These are phyloP conservation scores for Populus hybrid DNA, from an alignment of 441 rosid genomes.

Conservation along the genomic window DNA sequence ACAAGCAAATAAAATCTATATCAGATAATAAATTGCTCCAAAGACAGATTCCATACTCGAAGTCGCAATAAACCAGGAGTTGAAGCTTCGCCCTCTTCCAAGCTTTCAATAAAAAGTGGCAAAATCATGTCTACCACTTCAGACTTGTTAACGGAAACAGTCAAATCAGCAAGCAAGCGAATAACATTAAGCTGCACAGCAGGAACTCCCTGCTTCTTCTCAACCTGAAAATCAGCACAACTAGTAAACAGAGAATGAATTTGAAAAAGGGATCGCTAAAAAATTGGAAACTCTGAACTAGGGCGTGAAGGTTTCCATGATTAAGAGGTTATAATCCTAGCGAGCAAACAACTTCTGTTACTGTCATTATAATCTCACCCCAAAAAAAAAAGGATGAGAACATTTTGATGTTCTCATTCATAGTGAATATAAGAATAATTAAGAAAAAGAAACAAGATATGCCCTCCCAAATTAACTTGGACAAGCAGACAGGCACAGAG, in stretches of 20 bases:
- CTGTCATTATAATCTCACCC: too few species aligned
- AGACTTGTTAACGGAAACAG: constrained; percentile 81
- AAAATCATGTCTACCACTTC: constrained; percentile 97
- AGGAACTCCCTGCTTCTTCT: constrained; percentile 73
- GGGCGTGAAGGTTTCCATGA: constrained; percentile 13
- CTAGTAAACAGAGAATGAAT: constrained; percentile 5
- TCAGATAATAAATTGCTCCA: constrained; percentile 27
- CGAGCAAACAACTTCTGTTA: too few species aligned
- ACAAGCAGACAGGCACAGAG: neutral
- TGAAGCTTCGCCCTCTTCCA: constrained; percentile 99
- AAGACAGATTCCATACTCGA: constrained; percentile 55
- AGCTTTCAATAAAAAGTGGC: constrained; percentile 92
- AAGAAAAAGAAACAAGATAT: too few species aligned
- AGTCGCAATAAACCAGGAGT: constrained; percentile 84
- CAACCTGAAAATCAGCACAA: constrained; percentile 52
- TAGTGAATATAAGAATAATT: too few species aligned
- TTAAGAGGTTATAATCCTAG: too few species aligned
- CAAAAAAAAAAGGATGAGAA: too few species aligned
- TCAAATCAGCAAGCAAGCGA: constrained; percentile 86
- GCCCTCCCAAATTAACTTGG: neutral
- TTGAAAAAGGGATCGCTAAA: neutral
- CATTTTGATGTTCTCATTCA: too few species aligned
- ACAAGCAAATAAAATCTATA: constrained; percentile 12
- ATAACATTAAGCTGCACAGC: constrained; percentile 83
- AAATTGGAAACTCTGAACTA: constrained; percentile 3